Evolutionary conservation across 768 basidiomycete genomes (phyloP), one percentile per base, ranked within the genome.

Genomic region (Galerina sulciceps): DNA sequence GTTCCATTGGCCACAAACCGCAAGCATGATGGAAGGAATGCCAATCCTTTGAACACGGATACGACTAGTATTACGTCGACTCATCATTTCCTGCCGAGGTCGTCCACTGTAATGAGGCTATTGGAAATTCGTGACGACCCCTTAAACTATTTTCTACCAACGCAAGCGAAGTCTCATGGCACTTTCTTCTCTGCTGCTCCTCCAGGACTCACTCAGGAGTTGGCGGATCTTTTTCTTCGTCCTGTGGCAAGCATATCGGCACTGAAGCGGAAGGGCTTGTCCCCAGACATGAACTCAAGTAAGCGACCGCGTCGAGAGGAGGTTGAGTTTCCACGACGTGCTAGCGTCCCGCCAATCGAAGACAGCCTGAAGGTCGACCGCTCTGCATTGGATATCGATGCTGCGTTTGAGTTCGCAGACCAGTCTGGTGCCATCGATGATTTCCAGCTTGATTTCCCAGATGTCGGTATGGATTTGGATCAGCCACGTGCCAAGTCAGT

Each of bases 121-220:
- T 80, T 93, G 54, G 88, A 93, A 66, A 92, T 97, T 64, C 85
- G 91, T 23, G 85, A 89, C 10, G 91, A 97, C 66, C 95, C 94
- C 20, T 73, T 91, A 4, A 78, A 87, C 8, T 88, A 94, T 71
- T 98, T 94, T 77, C 75, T 97, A 46, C 94, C 96, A 10, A 91
- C 89, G 2, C 87, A 87, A 63, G 76, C 79, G n/a, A 90, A 87
- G 1, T 79, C 84, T 14, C 81, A 85, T n/a, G 88, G 88, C 23
- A 85, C 81, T 2, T 89, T 89, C 67, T 89, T 96, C 73, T 91
- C 84, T 66, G 90, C 89, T 44, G 94, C 90, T 0, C 95, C 96
- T 10, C 90, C 91, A 11, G 93, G 93, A 9, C 73, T 96, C 48
- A 85, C 87, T 0, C 88, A 90, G 0, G 93, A 96, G 71, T 79